These are phyloP conservation scores for Gaillardinia entomophila DNA, from an alignment of 805 yeast species.

Conservation along the genomic window DNA sequence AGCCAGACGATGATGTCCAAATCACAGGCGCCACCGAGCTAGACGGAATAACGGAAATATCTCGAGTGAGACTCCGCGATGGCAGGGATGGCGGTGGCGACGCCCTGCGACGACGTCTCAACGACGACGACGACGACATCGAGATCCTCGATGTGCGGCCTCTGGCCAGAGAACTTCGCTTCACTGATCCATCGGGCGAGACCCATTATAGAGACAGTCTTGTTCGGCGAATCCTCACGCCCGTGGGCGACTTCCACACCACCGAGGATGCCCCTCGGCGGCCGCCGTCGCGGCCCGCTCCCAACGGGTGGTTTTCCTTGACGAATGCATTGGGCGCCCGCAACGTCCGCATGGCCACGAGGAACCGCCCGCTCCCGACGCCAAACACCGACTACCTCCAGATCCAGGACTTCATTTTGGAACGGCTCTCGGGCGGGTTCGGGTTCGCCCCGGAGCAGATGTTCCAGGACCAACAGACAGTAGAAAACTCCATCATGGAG, in stretches of 20 bases:
- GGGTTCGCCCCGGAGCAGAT: no score
- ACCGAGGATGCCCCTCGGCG: neutral
- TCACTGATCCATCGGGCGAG: neutral
- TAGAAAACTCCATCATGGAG: slow-evolving; percentile 29
- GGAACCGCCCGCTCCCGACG: neutral
- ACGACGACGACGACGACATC: slow-evolving; percentile 11
- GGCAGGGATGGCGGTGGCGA: slow-evolving; percentile 4
- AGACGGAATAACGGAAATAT: neutral
- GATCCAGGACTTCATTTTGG: neutral
- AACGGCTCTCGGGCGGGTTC: no score
- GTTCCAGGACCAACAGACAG: slow-evolving; percentile 2
- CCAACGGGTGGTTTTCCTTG: neutral
- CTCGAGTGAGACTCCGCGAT: slow-evolving; percentile 7
- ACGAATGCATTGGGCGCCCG: neutral
- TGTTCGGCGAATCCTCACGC: neutral
- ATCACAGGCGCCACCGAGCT: slow-evolving; percentile 7
- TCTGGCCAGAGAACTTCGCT: slow-evolving; percentile 2
- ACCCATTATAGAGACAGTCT: slow-evolving; percentile 1
- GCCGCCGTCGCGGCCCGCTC: neutral
- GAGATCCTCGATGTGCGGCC: slow-evolving; percentile 19
- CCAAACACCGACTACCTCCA: neutral
- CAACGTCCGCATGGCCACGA: neutral
- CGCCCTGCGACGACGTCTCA: slow-evolving; percentile 2
- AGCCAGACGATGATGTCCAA: slow-evolving; percentile 13
- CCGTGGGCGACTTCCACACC: neutral